Evolutionary conservation across 257 asterid species (phyloP).

Genomic region (Solanum rostratum): DNA sequence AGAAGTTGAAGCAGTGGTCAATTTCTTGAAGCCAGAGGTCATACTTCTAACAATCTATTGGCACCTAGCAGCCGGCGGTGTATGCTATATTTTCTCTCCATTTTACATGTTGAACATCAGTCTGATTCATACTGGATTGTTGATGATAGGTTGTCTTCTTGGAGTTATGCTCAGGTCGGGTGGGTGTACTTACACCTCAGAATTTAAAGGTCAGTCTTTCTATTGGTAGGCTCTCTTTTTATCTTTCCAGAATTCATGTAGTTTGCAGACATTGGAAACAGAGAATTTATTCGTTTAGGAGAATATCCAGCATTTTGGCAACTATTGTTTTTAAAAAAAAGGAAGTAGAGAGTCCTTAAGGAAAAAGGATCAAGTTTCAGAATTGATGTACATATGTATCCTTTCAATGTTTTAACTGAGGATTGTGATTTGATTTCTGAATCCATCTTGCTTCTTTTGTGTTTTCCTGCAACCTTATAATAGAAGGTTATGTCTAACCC

Average conservation of each 20-base stretch:
- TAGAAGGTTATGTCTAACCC: neutral
- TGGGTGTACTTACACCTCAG: conserved; percentile 63
- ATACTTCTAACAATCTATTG: conserved; percentile 5
- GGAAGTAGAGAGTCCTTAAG: neutral
- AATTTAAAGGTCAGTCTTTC: conserved; percentile 47
- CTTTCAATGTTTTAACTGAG: neutral
- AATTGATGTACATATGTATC: neutral
- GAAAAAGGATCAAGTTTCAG: neutral
- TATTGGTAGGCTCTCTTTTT: neutral
- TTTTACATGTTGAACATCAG: neutral
- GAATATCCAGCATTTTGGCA: neutral
- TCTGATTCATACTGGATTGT: neutral
- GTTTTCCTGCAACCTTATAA: neutral
- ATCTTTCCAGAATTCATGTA: neutral
- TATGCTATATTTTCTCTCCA: neutral
- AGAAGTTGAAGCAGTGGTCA: conserved; percentile 79
- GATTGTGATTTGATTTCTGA: neutral
- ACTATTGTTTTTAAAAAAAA: neutral
- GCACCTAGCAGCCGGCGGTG: neutral
- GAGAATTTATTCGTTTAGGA: neutral
- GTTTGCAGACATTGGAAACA: neutral
- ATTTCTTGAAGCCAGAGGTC: conserved; percentile 75
- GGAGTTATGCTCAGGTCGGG: conserved; percentile 81
- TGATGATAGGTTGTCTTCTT: conserved; percentile 62
- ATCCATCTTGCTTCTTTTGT: neutral